Evolutionary conservation across 306 rosid species (phyloP).

Genomic region (Trifolium pratense): DNA sequence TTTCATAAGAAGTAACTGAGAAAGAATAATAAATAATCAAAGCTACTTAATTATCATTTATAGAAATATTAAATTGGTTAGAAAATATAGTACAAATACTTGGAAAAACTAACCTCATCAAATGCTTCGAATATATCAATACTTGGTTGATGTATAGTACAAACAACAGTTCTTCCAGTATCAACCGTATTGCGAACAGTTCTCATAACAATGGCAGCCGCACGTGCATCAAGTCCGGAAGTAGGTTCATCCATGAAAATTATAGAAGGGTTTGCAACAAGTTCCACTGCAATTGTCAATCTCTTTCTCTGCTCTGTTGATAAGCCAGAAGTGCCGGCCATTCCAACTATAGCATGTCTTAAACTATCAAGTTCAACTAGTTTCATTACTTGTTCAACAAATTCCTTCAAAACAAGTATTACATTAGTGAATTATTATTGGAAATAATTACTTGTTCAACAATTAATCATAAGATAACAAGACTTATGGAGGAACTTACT

Average conservation of each 20-base stretch:
- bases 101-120: background rate
- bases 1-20: constrained; percentile 3
- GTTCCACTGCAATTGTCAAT: constrained; percentile 11
- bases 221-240: constrained; percentile 21
- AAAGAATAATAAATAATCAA: background rate
- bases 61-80: background rate
- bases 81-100: background rate
- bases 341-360: constrained; percentile 13
- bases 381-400: constrained; percentile 7
- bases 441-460: background rate
- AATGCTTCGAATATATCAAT: constrained; percentile 14
- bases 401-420: constrained; percentile 9
- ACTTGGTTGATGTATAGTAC: constrained; percentile 18
- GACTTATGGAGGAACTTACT: background rate
- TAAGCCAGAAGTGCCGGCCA: constrained; percentile 3
- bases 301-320: constrained; percentile 11
- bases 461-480: background rate
- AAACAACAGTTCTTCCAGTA: constrained; percentile 20
- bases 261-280: constrained; percentile 23
- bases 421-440: background rate
- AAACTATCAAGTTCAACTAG: constrained; percentile 4
- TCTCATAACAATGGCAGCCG: constrained; percentile 13
- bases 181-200: constrained; percentile 15
- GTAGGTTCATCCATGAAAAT: constrained; percentile 19
- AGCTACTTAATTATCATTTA: background rate